Base-by-base conservation (phyloP, 148 eudicot genomes). In the Beta vulgaris region DNA sequence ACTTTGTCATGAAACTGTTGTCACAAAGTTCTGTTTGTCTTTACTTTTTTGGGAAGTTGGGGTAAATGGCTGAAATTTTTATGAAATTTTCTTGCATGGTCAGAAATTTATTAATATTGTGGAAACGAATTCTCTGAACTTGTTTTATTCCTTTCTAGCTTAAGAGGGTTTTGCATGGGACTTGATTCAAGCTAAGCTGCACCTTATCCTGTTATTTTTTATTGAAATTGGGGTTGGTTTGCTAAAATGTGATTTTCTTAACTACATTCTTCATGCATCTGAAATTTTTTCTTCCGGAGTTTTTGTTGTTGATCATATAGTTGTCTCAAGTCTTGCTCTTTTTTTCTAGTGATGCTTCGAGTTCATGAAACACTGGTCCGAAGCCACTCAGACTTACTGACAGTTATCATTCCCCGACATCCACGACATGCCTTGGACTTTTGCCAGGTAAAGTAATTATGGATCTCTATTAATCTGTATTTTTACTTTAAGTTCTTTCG, bases 351-450 rank as follows among this genome's bases (percentile, higher is more conserved):
- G 44, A 86, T 91, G 76, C 78, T 92, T 57, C 85, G 81, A 51
- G 91, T 79, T 87, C 97, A 96, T 82, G 84, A 78, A 43, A 57
- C 75, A 73, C 84, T 96, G 72, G 80, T 84, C 65, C 76, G 86
- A 76, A 80, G 59, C 68, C 76, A 83, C 83, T 85, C 90, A 64
- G 84, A 88, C 73, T 40, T 91, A 43, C 73, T 96, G 71, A 86
- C 93, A 4, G 83, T 92, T 79, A 71, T 96, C 42, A 91, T 86
- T 68, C 98, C 97, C 23, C 97, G 99, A 8, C 88, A 93, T 83
- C 95, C 97, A 44, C 78, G 77, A 60, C 87, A 82, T 79, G 97
- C 91, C 66, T 81, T 31, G 69, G 83, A 86, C 71, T 83, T 92
- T 82, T 85, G 89, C 61, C 60, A 65, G 80, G 99, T 92, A 89